Evolutionary conservation across 805 yeast species (phyloP), one percentile per base, ranked within the genome.

Genomic region (Candida schatavii): DNA sequence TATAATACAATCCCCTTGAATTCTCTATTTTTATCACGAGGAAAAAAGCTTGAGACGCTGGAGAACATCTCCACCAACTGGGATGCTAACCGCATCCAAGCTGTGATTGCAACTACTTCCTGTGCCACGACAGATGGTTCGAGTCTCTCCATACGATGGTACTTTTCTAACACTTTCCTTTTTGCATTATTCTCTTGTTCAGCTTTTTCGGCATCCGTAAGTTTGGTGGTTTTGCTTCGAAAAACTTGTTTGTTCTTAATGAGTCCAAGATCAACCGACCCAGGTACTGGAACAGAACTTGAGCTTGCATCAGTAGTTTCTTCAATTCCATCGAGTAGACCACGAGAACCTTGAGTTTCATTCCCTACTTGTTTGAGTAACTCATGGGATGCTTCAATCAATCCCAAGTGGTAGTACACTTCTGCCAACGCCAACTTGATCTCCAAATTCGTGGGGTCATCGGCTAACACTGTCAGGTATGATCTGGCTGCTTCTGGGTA

Each of bases 41-140:
- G 85, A 54, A 87, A 90, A 49, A 93, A 87, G 51, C 81, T 80
- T 46, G 83, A 75, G 10, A 87, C 88, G 42, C 82, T 77, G 20
- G 85, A 79, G 56, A 93, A 90, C 45, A 86, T 79, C 54, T 89
- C 95, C 32, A 91, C 80, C 39, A 93, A 71, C 49, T 85, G 95
- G 2, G 87, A 77, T 0, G 91, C 96, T 4, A 81, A 68, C 46
- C 88, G 87, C 49, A 87, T 74, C 98, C 98, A 93, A 2, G 87
- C 77, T 5, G 75, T 70, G 2, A 80, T 74, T 0, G 93, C 85
- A n/a, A 78, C 80, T 13, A 60, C 64, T 47, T 82, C 83, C 13
- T 63, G 57, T 18, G 47, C 46, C 23, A 48, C 49, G 4, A 64
- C 56, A 9, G 66, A 59, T 6, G 57, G 66, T 44, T 62, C 63